Percentiles rank a stretch among this genome's conserved stretches.
phyloP scores from a whole-genome alignment of 495 filamentous ascomycete species.

The Aspergillus ellipticus region DNA sequence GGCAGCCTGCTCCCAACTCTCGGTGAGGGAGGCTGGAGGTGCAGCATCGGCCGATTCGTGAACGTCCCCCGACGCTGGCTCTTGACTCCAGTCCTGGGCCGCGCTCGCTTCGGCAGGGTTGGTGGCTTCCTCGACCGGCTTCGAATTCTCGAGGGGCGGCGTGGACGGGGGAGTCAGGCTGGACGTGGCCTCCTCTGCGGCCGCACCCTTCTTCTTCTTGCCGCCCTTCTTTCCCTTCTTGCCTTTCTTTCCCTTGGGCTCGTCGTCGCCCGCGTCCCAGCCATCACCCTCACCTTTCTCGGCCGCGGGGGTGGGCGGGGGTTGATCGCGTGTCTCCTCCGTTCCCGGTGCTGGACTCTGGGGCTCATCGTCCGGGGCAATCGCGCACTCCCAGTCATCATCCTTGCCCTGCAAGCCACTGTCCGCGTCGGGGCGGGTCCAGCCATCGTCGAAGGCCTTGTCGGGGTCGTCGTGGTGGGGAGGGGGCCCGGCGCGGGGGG shows the following conservation, averaged over 20 bases:
- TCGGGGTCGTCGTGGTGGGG: neutral
- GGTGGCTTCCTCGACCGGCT: conserved; percentile 6
- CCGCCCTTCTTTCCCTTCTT: conserved; percentile 28
- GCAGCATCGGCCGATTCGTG: conserved; percentile 6
- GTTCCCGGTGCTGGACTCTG: conserved; percentile 2
- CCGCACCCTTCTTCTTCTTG: conserved; percentile 18
- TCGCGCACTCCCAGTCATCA: neutral
- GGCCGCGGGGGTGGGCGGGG: neutral
- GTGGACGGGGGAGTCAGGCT: conserved; percentile 42
- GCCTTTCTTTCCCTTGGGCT: conserved; percentile 19
- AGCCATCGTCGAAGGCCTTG: neutral
- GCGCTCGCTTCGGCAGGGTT: conserved; percentile 8
- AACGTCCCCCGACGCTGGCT: neutral
- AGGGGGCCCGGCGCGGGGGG: neutral
- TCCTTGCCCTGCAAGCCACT: neutral
- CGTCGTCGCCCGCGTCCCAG: conserved; percentile 6
- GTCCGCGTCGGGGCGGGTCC: neutral
- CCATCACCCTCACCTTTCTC: conserved; percentile 7
- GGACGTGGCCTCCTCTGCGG: conserved; percentile 19
- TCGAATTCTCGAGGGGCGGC: conserved; percentile 24
- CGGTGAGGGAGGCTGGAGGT: neutral
- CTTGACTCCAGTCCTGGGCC: conserved; percentile 1
- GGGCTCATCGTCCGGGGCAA: neutral
- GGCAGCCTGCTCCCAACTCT: conserved; percentile 12
- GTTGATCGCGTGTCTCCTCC: conserved; percentile 1